These are phyloP conservation scores for Stemphylium vesicarium DNA, from an alignment of 2,329 filamentous ascomycete species.

Conservation along the genomic window DNA sequence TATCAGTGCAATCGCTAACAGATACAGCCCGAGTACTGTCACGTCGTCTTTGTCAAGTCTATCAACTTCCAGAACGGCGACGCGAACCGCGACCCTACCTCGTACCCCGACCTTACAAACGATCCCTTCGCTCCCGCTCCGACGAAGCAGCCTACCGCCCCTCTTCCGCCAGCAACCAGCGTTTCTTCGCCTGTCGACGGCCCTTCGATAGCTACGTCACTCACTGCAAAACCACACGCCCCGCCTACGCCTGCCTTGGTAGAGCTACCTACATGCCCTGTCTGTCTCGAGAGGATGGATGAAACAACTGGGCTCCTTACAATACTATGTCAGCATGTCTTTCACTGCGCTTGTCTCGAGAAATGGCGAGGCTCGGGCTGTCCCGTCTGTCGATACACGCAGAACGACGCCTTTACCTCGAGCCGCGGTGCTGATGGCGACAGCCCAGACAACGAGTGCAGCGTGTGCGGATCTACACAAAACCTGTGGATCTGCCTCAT, in stretches of 20 bases:
- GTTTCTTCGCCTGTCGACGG: constrained; percentile 46
- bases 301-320: constrained; percentile 94
- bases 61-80: constrained; percentile 79
- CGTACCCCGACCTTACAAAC: constrained; percentile 67
- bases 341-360: constrained; percentile 93
- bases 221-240: constrained; percentile 67
- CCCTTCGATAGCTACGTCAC: constrained; percentile 49
- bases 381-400: constrained; percentile 91
- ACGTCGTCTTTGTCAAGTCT: constrained; percentile 91
- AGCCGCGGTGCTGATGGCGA: constrained; percentile 47
- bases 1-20: constrained; percentile 10
- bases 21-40: constrained; percentile 82
- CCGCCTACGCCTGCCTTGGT: constrained; percentile 83
- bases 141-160: constrained; percentile 43
- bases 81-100: constrained; percentile 52
- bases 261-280: constrained; percentile 93
- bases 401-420: constrained; percentile 58
- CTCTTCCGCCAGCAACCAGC: constrained; percentile 36
- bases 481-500: constrained; percentile 97
- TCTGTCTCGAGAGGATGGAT: constrained; percentile 97
- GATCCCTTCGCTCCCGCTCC: constrained; percentile 69
- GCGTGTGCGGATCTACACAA: constrained; percentile 76
- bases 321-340: constrained; percentile 96
- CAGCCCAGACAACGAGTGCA: constrained; percentile 72
- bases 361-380: constrained; percentile 96